Conservation (phyloP, 179 eudicot species). For the Heliamphora pulchella region DNA sequence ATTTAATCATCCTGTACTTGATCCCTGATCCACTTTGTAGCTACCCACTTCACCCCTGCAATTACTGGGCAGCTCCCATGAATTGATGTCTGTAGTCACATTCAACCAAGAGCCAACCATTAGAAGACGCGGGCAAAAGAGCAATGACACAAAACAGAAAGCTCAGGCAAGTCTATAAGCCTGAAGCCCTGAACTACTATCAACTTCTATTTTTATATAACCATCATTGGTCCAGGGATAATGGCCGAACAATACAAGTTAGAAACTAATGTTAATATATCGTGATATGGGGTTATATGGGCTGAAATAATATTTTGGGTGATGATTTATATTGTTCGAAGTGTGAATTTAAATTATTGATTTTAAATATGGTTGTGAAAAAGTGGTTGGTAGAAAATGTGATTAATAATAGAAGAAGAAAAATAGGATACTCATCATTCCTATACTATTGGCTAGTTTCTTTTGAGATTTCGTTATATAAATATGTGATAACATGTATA, state of each 20-base stretch:
- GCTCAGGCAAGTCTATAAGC: background rate
- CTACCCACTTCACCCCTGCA: slow-evolving; percentile 84
- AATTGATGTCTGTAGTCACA: slow-evolving; percentile 47
- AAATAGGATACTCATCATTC: too few species aligned
- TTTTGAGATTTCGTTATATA: too few species aligned
- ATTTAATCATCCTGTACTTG: slow-evolving; percentile 39
- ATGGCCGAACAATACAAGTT: background rate
- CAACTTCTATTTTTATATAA: background rate
- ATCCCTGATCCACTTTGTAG: slow-evolving; percentile 76
- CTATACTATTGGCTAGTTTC: too few species aligned
- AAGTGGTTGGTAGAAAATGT: too few species aligned
- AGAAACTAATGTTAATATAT: too few species aligned
- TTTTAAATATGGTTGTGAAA: too few species aligned
- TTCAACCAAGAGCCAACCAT: background rate
- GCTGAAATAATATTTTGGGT: too few species aligned
- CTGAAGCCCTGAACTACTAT: background rate
- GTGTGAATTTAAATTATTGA: too few species aligned
- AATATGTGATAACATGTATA: too few species aligned
- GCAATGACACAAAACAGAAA: background rate
- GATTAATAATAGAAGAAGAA: too few species aligned
- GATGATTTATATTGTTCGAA: too few species aligned
- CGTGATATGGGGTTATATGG: too few species aligned
- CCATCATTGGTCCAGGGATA: background rate
- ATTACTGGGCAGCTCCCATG: slow-evolving; percentile 84
- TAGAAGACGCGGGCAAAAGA: background rate